Evolutionary conservation across 768 basidiomycete species (phyloP).

Genomic region (Tulasnella calospora): DNA sequence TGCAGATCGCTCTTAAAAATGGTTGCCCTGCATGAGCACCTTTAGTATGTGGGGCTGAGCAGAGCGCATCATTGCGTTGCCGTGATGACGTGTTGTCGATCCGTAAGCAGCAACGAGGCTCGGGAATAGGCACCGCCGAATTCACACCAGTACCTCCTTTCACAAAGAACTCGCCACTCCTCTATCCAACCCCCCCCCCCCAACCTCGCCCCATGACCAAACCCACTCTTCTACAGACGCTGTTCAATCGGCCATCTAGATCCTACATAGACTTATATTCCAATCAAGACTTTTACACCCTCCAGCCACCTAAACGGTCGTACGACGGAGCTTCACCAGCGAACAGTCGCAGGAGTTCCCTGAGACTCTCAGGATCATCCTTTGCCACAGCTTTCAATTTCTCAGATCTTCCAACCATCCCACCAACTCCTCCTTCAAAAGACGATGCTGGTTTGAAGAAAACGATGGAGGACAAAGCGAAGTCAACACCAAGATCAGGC

Average conservation of each 20-base stretch:
- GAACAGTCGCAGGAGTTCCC: neutral
- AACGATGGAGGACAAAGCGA: too few species aligned
- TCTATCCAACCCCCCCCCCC: neutral
- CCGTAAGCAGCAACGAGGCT: too few species aligned
- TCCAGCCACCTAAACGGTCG: neutral
- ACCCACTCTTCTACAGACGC: conserved; percentile 3
- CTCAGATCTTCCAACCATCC: neutral
- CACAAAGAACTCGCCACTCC: neutral
- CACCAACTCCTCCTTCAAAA: neutral
- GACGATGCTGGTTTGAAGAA: neutral
- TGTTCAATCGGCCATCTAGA: neutral
- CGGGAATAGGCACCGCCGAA: too few species aligned
- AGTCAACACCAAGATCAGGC: too few species aligned
- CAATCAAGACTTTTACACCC: neutral
- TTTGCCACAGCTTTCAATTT: neutral
- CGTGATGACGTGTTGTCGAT: too few species aligned
- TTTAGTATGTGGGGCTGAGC: too few species aligned
- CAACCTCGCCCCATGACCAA: neutral
- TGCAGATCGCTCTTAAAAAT: too few species aligned
- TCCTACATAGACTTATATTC: neutral
- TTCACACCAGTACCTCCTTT: too few species aligned
- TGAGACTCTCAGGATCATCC: neutral
- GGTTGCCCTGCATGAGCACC: too few species aligned
- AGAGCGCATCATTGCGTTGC: too few species aligned
- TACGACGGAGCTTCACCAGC: neutral